Evolutionary conservation across 768 basidiomycete genomes (phyloP).

Genomic region (Amanita fuliginea): DNA sequence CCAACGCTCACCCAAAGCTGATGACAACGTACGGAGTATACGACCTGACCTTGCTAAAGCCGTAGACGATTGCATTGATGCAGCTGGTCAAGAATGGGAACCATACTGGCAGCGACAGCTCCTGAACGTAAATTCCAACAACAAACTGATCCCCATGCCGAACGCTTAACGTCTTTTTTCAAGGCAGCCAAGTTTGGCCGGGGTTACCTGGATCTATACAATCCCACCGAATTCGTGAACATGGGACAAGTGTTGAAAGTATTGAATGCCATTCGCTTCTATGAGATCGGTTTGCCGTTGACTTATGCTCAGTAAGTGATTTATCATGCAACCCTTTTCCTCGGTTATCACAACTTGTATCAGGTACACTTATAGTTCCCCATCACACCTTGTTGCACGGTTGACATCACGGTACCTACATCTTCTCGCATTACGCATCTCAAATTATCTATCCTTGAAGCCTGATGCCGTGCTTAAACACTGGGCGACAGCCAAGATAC

Average conservation of each 20-base stretch:
- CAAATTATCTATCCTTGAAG: conserved; percentile 70
- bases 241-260: conserved; percentile 93
- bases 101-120: conserved; percentile 82
- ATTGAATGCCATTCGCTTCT: conserved; percentile 84
- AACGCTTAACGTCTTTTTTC: neutral
- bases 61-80: conserved; percentile 88
- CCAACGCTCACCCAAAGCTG: conserved; percentile 78
- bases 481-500: conserved; percentile 93
- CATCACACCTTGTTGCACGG: conserved; percentile 69
- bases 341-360: conserved; percentile 1
- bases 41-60: conserved; percentile 77
- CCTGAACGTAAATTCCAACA: conserved; percentile 49
- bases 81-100: conserved; percentile 89
- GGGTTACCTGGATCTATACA: conserved; percentile 86
- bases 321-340: conserved; percentile 1
- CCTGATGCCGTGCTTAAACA: conserved; percentile 85
- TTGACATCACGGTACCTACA: conserved; percentile 84
- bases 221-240: conserved; percentile 83
- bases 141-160: neutral
- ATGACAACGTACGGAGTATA: conserved; percentile 85
- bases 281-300: conserved; percentile 87
- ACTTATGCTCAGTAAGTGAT: conserved; percentile 76
- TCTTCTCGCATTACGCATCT: conserved; percentile 85
- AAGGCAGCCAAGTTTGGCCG: conserved; percentile 97
- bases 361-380: conserved; percentile 77